A percentile compares a stretch with the other conserved stretches of the same genome.
These are phyloP conservation scores for Boletus patriciae DNA, from an alignment of 768 basidiomycete genomes.

Conservation along the genomic window DNA sequence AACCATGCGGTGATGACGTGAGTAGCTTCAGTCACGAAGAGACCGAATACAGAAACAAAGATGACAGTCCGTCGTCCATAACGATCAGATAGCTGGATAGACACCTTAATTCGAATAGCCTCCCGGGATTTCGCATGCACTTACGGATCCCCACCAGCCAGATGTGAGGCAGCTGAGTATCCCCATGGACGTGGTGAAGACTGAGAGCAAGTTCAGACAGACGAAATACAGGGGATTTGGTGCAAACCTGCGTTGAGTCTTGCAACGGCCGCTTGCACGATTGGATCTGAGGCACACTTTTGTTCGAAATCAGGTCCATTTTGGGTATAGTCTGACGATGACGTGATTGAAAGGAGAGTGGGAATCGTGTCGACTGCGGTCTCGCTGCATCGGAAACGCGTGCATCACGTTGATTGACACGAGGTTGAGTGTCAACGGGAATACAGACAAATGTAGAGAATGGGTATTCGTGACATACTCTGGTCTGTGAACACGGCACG, in stretches of 20 bases:
- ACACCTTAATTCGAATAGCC: not conserved
- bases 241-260: constrained; percentile 59
- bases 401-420: not conserved
- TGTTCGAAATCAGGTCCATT: constrained; percentile 10
- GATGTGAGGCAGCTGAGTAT: constrained; percentile 75
- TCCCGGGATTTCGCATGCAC: constrained; percentile 26
- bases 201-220: constrained; percentile 37
- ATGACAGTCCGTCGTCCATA: constrained; percentile 68
- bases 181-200: constrained; percentile 64
- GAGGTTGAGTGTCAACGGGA: not conserved
- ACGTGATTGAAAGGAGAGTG: not conserved
- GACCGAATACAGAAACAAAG: constrained; percentile 57
- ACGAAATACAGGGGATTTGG: not conserved
- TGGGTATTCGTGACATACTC: constrained; percentile 37
- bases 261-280: constrained; percentile 71
- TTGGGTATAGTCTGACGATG: not conserved
- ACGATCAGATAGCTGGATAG: constrained; percentile 67
- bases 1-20: constrained; percentile 66
- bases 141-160: constrained; percentile 83
- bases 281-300: constrained; percentile 65
- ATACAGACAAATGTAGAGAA: not conserved
- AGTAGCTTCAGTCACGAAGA: constrained; percentile 60
- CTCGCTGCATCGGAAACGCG: not conserved
- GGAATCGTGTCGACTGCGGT: not conserved
- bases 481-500: constrained; percentile 65